Percentiles rank a stretch among this genome's conserved stretches.
phyloP scores from a whole-genome alignment of 140 eudicot genomes.

The Bidens hawaiensis region DNA sequence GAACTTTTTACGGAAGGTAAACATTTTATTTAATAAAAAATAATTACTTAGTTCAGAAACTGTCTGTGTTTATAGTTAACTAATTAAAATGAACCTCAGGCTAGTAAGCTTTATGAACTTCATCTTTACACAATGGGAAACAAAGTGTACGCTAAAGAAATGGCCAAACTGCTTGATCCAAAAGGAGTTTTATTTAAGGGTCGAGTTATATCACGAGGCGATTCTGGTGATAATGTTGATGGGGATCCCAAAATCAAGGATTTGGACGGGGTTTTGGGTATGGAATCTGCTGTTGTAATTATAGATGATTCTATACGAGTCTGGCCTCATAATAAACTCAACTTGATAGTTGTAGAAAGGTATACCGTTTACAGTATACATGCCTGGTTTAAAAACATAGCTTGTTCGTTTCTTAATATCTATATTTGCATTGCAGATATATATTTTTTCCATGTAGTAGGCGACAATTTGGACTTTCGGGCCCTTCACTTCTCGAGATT shows the following conservation, averaged over 20 bases:
- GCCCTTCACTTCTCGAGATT: conserved; percentile 89
- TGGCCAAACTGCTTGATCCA: conserved; percentile 98
- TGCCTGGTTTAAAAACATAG: background rate
- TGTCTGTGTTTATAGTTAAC: background rate
- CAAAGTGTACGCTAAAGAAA: conserved; percentile 91
- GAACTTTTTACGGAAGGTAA: conserved; percentile 91
- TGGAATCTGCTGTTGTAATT: conserved; percentile 94
- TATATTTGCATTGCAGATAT: conserved; percentile 46
- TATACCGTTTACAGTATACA: conserved; percentile 13
- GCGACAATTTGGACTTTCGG: conserved; percentile 88
- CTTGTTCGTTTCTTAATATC: background rate
- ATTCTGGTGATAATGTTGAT: conserved; percentile 71
- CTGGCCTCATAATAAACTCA: conserved; percentile 95
- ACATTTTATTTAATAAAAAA: background rate
- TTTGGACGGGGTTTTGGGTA: conserved; percentile 95
- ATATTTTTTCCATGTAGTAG: conserved; percentile 93
- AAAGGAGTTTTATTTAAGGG: conserved; percentile 83
- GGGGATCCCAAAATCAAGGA: conserved; percentile 90
- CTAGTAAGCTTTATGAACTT: conserved; percentile 83
- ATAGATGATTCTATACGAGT: conserved; percentile 92
- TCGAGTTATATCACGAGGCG: conserved; percentile 88
- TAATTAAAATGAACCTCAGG: conserved; percentile 52
- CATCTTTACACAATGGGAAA: conserved; percentile 98
- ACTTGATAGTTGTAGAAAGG: conserved; percentile 94
- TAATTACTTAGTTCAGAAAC: background rate